Percentiles rank a stretch among this genome's conserved stretches.
phyloP scores from a whole-genome alignment of 1,284 basidiomycete genomes.

The Ustilago vetiveriae region DNA sequence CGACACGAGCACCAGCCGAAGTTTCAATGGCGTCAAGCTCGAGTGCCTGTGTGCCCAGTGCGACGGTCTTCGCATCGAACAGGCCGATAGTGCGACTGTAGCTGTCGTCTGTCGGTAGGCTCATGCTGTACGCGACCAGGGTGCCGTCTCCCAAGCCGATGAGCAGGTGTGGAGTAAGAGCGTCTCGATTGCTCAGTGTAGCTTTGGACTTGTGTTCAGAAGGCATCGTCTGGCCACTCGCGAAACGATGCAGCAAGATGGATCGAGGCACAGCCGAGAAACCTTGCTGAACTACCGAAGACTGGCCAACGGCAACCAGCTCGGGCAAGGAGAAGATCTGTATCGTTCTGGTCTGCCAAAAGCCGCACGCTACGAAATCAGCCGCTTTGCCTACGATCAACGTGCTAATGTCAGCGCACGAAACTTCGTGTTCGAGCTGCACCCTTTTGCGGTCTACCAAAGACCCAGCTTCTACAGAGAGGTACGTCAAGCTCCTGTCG shows the following conservation, averaged over 20 bases:
- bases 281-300: constrained; percentile 17
- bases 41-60: constrained; percentile 78
- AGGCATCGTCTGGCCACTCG: constrained; percentile 37
- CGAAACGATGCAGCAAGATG: constrained; percentile 77
- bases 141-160: constrained; percentile 83
- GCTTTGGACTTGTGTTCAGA: not conserved
- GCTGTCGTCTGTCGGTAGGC: constrained; percentile 44
- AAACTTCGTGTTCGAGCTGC: constrained; percentile 58
- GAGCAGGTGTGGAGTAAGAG: constrained; percentile 72
- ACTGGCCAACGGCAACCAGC: constrained; percentile 67
- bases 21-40: constrained; percentile 69
- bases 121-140: constrained; percentile 73
- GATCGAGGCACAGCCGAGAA: constrained; percentile 73
- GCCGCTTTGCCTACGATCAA: constrained; percentile 36
- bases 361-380: constrained; percentile 73
- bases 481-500: constrained; percentile 72
- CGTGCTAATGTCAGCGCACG: constrained; percentile 64
- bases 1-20: constrained; percentile 40
- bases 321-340: constrained; percentile 72
- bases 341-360: constrained; percentile 79
- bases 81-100: constrained; percentile 53
- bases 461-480: constrained; percentile 71
- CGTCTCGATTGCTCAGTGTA: constrained; percentile 21
- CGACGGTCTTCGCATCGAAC: constrained; percentile 72
- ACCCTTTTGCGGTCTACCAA: constrained; percentile 8